Percentiles rank a stretch among this genome's conserved stretches.
Evolutionary conservation across 2,329 filamentous ascomycete species (phyloP).

Genomic region (Colletotrichum lindemuthianum): DNA sequence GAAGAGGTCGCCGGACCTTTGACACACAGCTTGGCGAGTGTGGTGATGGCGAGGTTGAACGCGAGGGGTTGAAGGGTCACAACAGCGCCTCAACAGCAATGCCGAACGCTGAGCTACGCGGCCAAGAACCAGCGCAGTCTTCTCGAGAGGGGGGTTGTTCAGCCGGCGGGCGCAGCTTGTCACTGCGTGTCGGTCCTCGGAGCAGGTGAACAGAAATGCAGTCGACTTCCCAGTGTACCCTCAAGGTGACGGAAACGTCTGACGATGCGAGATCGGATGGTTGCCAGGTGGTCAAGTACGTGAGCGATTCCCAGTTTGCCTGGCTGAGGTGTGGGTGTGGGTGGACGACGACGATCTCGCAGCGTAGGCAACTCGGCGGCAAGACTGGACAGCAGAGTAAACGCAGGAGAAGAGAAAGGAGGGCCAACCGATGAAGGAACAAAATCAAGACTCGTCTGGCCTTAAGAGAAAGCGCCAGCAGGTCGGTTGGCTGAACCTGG

Average conservation of each 20-base stretch:
- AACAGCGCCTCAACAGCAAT: no score
- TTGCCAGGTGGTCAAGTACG: neutral
- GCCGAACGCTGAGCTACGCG: no score
- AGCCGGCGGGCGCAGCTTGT: no score
- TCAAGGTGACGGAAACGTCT: neutral
- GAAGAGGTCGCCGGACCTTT: neutral
- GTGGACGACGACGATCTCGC: no score
- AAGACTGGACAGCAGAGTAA: neutral
- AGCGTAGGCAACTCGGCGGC: no score
- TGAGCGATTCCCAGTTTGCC: no score
- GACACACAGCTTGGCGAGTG: no score
- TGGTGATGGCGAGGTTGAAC: no score
- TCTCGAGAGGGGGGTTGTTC: no score
- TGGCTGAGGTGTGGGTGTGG: no score
- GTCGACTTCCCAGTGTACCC: slow-evolving; percentile 9
- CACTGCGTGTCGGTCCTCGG: neutral
- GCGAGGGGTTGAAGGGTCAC: slow-evolving; percentile 15
- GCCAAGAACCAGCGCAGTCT: no score
- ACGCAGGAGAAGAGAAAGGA: slow-evolving; percentile 4
- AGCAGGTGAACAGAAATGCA: slow-evolving; percentile 1
- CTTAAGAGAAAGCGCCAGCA: slow-evolving; percentile 13
- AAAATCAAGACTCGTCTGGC: slow-evolving; percentile 16
- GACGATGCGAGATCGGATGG: neutral
- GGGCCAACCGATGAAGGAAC: slow-evolving; percentile 4
- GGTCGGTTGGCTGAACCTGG: neutral